Percentiles rank a stretch among this genome's conserved stretches.
Conservation (phyloP, 345 rosid species). For the Ceriops tagal region DNA sequence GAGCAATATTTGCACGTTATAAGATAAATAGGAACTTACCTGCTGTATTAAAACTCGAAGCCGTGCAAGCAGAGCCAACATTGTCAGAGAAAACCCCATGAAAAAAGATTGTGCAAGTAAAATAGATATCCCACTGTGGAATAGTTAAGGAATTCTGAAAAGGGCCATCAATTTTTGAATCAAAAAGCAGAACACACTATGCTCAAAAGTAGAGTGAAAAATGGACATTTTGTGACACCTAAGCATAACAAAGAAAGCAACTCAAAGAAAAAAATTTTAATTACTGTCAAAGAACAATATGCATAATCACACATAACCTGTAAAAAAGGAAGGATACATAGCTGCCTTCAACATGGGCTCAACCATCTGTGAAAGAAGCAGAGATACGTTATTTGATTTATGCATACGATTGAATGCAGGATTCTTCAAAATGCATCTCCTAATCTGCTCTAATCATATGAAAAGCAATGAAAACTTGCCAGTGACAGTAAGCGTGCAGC, state of each 20-base stretch:
- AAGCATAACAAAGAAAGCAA: neutral
- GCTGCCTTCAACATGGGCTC: no score
- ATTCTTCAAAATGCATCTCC: no score
- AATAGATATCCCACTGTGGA: conserved; percentile 57
- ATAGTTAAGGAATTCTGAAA: conserved; percentile 1
- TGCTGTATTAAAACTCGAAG: conserved; percentile 86
- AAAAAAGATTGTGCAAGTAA: conserved; percentile 85
- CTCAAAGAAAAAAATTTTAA: neutral
- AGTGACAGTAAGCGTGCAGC: conserved; percentile 73
- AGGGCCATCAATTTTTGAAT: neutral
- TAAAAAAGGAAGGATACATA: no score
- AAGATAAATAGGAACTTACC: conserved; percentile 41
- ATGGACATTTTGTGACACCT: neutral
- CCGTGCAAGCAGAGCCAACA: conserved; percentile 82
- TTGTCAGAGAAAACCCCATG: conserved; percentile 63
- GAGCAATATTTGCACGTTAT: neutral
- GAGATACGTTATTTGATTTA: neutral
- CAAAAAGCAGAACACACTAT: neutral
- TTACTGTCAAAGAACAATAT: neutral
- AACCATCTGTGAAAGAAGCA: neutral
- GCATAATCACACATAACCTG: conserved; percentile 5
- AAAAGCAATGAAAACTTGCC: conserved; percentile 31
- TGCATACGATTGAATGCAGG: neutral
- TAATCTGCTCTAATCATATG: neutral
- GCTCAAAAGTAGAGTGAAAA: neutral